phyloP scores from a whole-genome alignment of 805 yeast genomes.

The Scheffersomyces coipomensis region DNA sequence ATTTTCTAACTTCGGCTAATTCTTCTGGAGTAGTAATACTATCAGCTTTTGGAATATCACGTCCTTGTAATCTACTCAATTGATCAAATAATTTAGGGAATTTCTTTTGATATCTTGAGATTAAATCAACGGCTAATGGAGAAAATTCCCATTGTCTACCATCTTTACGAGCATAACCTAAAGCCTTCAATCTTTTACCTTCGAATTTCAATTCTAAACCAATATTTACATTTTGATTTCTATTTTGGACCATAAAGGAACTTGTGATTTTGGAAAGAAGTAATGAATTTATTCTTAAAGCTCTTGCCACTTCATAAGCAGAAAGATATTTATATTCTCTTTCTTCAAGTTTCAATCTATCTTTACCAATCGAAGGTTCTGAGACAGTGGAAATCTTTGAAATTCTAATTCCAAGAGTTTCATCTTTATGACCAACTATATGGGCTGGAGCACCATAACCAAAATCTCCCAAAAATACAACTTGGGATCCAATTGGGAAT shows the following conservation, averaged over 20 bases:
- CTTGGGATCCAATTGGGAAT: conserved; percentile 70
- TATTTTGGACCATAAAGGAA: conserved; percentile 57
- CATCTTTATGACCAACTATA: conserved; percentile 57
- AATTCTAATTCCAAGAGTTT: conserved; percentile 50
- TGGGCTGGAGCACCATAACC: conserved; percentile 83
- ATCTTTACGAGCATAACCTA: conserved; percentile 77
- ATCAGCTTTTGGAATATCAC: conserved; percentile 37
- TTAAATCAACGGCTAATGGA: conserved; percentile 63
- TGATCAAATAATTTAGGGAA: conserved; percentile 63
- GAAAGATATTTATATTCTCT: conserved; percentile 59
- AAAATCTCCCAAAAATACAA: conserved; percentile 77
- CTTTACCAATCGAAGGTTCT: conserved; percentile 68
- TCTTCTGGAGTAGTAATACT: conserved; percentile 39
- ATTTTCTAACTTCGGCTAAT: conserved; percentile 44
- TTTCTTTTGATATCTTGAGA: conserved; percentile 55
- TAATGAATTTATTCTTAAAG: conserved; percentile 55
- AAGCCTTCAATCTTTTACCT: conserved; percentile 71
- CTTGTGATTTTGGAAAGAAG: conserved; percentile 80
- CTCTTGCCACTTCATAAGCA: conserved; percentile 61
- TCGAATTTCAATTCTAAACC: conserved; percentile 88
- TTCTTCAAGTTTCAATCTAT: conserved; percentile 57
- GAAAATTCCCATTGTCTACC: conserved; percentile 78
- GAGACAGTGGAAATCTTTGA: conserved; percentile 33
- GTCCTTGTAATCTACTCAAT: conserved; percentile 23
- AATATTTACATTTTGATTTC: conserved; percentile 54